A percentile compares a stretch with the other conserved stretches of the same genome.
Conservation (phyloP, 1,284 basidiomycete genomes). For the Austropuccinia psidii region DNA sequence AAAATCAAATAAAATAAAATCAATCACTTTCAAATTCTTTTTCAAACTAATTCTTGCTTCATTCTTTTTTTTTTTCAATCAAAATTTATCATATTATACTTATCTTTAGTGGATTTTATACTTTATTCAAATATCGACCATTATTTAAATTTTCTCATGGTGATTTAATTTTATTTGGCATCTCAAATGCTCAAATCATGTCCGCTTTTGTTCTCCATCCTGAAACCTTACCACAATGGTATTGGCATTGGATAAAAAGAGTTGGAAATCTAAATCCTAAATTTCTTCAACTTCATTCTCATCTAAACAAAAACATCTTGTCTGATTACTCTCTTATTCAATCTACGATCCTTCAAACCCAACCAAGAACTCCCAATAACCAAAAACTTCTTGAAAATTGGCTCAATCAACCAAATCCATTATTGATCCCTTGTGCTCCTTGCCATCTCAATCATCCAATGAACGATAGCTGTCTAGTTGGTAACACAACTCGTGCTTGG, state of each 20-base stretch:
- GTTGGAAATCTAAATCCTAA: slow-evolving; percentile 22
- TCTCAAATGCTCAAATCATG: slow-evolving; percentile 37
- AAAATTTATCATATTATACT: too few species aligned
- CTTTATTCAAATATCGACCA: slow-evolving; percentile 29
- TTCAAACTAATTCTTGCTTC: neutral
- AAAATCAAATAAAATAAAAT: neutral
- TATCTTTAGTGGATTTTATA: slow-evolving; percentile 24
- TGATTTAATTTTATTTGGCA: slow-evolving; percentile 33
- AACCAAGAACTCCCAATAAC: neutral
- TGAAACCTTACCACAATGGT: slow-evolving; percentile 32
- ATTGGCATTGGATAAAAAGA: slow-evolving; percentile 34
- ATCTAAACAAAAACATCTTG: neutral
- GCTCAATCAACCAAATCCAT: slow-evolving; percentile 19
- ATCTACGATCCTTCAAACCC: slow-evolving; percentile 3
- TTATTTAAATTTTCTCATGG: slow-evolving; percentile 17
- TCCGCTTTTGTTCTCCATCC: slow-evolving; percentile 32
- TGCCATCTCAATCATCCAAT: slow-evolving; percentile 35
- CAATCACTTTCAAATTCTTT: neutral
- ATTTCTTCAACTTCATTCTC: slow-evolving; percentile 26
- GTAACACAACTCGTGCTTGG: slow-evolving; percentile 19
- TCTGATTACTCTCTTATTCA: neutral
- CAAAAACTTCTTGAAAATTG: slow-evolving; percentile 7
- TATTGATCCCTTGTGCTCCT: slow-evolving; percentile 8
- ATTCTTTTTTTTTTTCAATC: neutral
- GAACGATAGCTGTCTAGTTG: slow-evolving; percentile 23